These are phyloP conservation scores for Nannizziopsis arthrosporioides DNA, from an alignment of 2,329 filamentous ascomycete genomes.

Conservation along the genomic window DNA sequence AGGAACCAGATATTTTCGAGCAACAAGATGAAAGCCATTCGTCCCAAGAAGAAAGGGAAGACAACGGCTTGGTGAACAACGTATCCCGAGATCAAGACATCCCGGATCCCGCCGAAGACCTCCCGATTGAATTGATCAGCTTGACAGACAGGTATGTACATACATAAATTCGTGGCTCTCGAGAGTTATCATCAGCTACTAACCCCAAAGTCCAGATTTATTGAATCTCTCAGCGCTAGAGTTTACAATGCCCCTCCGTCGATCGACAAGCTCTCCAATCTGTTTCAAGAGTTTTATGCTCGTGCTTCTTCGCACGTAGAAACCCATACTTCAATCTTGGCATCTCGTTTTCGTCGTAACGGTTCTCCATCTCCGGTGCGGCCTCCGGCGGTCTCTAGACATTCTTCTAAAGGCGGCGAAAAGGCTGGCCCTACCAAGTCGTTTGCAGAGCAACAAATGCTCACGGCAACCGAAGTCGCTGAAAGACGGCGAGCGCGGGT, in stretches of 20 bases:
- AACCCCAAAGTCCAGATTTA: slow-evolving; percentile 51
- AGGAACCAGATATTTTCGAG: slow-evolving; percentile 35
- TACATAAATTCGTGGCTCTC: neutral
- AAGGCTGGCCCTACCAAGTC: slow-evolving; percentile 19
- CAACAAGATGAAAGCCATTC: slow-evolving; percentile 28
- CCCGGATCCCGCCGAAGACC: slow-evolving; percentile 66
- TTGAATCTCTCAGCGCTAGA: slow-evolving; percentile 78
- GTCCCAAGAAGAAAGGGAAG: slow-evolving; percentile 21
- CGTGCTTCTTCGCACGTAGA: slow-evolving; percentile 69
- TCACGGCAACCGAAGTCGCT: slow-evolving; percentile 73
- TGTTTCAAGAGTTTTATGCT: slow-evolving; percentile 91
- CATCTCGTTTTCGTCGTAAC: slow-evolving; percentile 61
- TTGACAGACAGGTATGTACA: slow-evolving; percentile 66
- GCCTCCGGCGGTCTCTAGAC: slow-evolving; percentile 44
- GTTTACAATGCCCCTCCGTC: slow-evolving; percentile 73
- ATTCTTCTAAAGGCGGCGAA: slow-evolving; percentile 38
- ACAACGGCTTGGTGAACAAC: slow-evolving; percentile 26
- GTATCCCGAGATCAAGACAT: slow-evolving; percentile 19
- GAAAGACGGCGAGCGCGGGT: slow-evolving; percentile 67
- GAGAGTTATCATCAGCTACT: neutral
- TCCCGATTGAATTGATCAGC: slow-evolving; percentile 87
- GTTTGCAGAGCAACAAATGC: slow-evolving; percentile 62
- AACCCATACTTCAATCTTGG: slow-evolving; percentile 73
- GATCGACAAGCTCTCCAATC: slow-evolving; percentile 67
- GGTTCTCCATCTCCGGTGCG: slow-evolving; percentile 44